These are phyloP conservation scores for Ilyonectria destructans DNA, from an alignment of 2,329 filamentous ascomycete species.

Conservation along the genomic window DNA sequence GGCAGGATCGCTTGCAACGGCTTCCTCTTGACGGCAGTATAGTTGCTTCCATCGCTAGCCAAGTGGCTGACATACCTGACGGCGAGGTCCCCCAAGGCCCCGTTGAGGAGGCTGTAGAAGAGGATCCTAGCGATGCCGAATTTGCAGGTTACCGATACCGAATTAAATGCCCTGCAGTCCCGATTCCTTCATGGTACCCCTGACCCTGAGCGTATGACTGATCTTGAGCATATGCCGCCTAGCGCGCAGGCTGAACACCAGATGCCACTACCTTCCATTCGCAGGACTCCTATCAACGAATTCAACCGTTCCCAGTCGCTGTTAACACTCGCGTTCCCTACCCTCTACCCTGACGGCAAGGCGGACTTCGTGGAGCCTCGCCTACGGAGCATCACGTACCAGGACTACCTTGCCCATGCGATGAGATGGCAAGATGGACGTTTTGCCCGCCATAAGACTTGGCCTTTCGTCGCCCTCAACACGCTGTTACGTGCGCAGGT, in stretches of 20 bases:
- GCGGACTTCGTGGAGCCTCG: background rate
- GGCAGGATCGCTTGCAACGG: too few relatives aligned
- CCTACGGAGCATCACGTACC: too few relatives aligned
- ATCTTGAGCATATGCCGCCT: slow-evolving; percentile 17
- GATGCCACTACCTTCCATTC: too few relatives aligned
- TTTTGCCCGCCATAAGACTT: too few relatives aligned
- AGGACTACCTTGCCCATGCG: too few relatives aligned
- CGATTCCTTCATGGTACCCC: slow-evolving; percentile 13
- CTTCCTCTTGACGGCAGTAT: background rate
- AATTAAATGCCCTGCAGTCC: background rate
- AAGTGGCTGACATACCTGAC: slow-evolving; percentile 19
- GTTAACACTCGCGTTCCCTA: slow-evolving; percentile 5
- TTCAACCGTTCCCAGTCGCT: background rate
- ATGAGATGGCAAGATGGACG: too few relatives aligned
- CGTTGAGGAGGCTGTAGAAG: slow-evolving; percentile 5
- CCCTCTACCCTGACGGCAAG: slow-evolving; percentile 14
- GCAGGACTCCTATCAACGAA: too few relatives aligned
- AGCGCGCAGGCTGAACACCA: slow-evolving; percentile 3
- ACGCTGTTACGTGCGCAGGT: slow-evolving; percentile 5
- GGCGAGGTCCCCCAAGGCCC: background rate
- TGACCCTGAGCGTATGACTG: slow-evolving; percentile 11
- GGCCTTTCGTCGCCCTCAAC: slow-evolving; percentile 10
- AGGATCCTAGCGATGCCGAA: slow-evolving; percentile 8
- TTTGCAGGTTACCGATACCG: slow-evolving; percentile 8
- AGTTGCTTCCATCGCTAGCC: background rate